Evolutionary conservation across 305 asterid genomes (phyloP).

Genomic region (Coffea humblotiana): DNA sequence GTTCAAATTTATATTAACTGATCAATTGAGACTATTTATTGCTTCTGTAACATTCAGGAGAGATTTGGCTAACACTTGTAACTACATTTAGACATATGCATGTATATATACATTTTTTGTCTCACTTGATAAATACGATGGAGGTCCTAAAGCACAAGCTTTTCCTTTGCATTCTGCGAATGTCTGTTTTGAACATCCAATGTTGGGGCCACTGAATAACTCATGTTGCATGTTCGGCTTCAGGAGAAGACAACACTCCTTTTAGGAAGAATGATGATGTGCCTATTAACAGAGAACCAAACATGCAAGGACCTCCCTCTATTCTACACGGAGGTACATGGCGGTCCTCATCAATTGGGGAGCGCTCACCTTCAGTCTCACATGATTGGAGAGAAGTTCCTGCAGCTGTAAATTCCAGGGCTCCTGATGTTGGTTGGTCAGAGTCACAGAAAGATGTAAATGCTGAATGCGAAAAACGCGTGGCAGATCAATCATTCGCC

Average conservation of each 20-base stretch:
- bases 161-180: background rate
- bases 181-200: background rate
- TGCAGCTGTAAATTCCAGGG: slow-evolving; percentile 31
- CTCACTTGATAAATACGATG: background rate
- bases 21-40: background rate
- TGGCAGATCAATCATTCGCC: slow-evolving; percentile 39
- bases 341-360: slow-evolving; percentile 57
- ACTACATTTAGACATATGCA: background rate
- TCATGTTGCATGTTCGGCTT: slow-evolving; percentile 33
- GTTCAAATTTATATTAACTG: background rate
- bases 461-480: slow-evolving; percentile 36
- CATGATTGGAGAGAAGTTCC: slow-evolving; percentile 51
- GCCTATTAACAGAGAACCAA: slow-evolving; percentile 39
- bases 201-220: slow-evolving; percentile 3
- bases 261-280: slow-evolving; percentile 38
- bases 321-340: slow-evolving; percentile 42
- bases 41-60: background rate
- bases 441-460: slow-evolving; percentile 36
- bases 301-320: slow-evolving; percentile 44
- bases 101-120: background rate
- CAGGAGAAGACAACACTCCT: slow-evolving; percentile 37
- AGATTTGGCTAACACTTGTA: background rate
- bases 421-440: slow-evolving; percentile 30
- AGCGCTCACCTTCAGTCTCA: slow-evolving; percentile 40
- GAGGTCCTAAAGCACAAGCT: background rate